Percentiles rank a stretch among this genome's conserved stretches.
Evolutionary conservation across 805 yeast species (phyloP).

Genomic region (Jamesozyma lodderae): DNA sequence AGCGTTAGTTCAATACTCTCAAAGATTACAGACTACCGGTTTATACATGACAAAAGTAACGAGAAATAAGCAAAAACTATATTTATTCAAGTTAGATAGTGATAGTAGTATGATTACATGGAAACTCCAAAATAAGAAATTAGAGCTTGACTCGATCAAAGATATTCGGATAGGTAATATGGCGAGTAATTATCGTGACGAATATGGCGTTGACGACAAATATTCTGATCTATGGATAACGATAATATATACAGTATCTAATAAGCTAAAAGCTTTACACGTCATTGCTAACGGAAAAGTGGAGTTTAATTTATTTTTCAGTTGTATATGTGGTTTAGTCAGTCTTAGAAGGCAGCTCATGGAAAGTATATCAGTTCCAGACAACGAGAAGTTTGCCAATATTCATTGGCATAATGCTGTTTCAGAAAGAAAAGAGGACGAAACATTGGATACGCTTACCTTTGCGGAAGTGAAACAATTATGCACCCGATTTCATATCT

Average conservation of each 20-base stretch:
- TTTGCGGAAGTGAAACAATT: conserved; percentile 63
- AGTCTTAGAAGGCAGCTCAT: conserved; percentile 51
- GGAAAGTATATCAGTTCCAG: conserved; percentile 54
- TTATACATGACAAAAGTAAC: conserved; percentile 23
- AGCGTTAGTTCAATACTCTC: conserved; percentile 8
- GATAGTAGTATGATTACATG: conserved; percentile 19
- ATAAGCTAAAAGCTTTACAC: conserved; percentile 71
- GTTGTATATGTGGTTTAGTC: conserved; percentile 47
- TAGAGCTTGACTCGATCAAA: conserved; percentile 28
- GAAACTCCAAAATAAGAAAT: conserved; percentile 22
- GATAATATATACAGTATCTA: conserved; percentile 56
- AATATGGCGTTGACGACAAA: conserved; percentile 62
- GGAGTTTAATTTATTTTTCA: conserved; percentile 47
- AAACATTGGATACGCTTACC: conserved; percentile 34
- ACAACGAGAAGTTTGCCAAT: conserved; percentile 47
- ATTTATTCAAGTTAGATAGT: conserved; percentile 17
- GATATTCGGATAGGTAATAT: conserved; percentile 45
- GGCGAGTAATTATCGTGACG: conserved; percentile 81
- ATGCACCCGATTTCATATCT: conserved; percentile 61
- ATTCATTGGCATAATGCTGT: conserved; percentile 54
- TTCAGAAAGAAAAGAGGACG: conserved; percentile 29
- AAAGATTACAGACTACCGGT: conserved; percentile 14
- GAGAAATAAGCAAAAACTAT: conserved; percentile 21
- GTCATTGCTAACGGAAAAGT: conserved; percentile 49
- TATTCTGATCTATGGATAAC: conserved; percentile 69